A percentile compares a stretch with the other conserved stretches of the same genome.
Conservation (phyloP, 106 monocot genomes). For the Acorus calamus region DNA sequence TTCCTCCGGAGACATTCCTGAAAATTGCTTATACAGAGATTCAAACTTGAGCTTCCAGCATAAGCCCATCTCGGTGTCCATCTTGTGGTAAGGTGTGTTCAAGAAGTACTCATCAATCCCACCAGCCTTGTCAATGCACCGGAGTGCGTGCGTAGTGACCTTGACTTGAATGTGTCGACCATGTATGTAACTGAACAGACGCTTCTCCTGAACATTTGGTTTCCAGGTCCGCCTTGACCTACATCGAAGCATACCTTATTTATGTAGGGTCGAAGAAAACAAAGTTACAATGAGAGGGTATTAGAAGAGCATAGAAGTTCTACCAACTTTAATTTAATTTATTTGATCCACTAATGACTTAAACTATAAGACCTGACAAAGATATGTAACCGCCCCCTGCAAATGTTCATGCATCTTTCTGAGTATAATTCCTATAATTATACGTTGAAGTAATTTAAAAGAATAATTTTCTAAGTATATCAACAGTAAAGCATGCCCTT, state of each 20-base stretch:
- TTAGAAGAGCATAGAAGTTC: neutral
- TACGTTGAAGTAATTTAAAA: no score
- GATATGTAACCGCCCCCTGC: no score
- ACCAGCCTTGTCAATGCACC: conserved; percentile 92
- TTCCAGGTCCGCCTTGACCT: conserved; percentile 79
- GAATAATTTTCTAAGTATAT: no score
- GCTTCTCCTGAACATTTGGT: conserved; percentile 94
- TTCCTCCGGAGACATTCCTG: conserved; percentile 55
- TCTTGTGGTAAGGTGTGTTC: conserved; percentile 75
- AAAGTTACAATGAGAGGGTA: neutral
- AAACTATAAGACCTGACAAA: no score
- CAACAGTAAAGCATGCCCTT: no score
- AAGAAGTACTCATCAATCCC: conserved; percentile 93
- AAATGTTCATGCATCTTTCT: no score
- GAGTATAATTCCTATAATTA: no score
- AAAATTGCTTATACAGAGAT: conserved; percentile 69
- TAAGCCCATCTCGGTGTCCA: conserved; percentile 81
- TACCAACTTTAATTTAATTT: no score
- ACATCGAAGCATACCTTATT: neutral
- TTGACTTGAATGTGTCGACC: conserved; percentile 74
- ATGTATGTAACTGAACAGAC: conserved; percentile 83
- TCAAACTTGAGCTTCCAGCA: conserved; percentile 81
- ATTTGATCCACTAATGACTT: no score
- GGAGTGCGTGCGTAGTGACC: conserved; percentile 78
- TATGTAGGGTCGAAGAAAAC: neutral